A percentile compares a stretch with the other conserved stretches of the same genome.
These are phyloP conservation scores for Aspergillus awamori DNA, from an alignment of 2,329 filamentous ascomycete genomes.

Conservation along the genomic window DNA sequence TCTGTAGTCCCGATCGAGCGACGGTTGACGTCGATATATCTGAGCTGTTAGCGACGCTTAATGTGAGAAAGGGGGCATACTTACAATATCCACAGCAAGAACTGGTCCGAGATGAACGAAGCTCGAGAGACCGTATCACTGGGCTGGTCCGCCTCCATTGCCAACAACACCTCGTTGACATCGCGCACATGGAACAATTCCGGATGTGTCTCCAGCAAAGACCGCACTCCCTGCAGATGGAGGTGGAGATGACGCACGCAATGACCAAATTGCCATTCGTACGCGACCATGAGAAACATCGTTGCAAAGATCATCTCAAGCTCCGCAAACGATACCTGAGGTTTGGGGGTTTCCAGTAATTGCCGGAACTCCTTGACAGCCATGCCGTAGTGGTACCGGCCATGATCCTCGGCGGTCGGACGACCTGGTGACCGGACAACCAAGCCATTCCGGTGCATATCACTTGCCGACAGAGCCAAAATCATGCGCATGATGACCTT, in stretches of 20 bases:
- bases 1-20: slow-evolving; percentile 34
- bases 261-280: slow-evolving; percentile 42
- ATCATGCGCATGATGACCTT: slow-evolving; percentile 46
- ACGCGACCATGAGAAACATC: slow-evolving; percentile 42
- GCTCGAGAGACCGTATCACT: slow-evolving; percentile 22
- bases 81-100: slow-evolving; percentile 41
- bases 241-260: slow-evolving; percentile 39
- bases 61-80: slow-evolving; percentile 7
- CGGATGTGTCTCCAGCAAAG: slow-evolving; percentile 38
- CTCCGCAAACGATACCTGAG: slow-evolving; percentile 31
- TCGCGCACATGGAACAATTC: slow-evolving; percentile 35
- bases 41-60: slow-evolving; percentile 12
- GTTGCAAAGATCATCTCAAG: slow-evolving; percentile 40
- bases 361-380: slow-evolving; percentile 43
- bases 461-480: slow-evolving; percentile 40
- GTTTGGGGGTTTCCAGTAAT: slow-evolving; percentile 33
- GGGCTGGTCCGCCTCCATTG: slow-evolving; percentile 21
- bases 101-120: slow-evolving; percentile 41
- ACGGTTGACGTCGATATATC: slow-evolving; percentile 35
- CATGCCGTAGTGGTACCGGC: slow-evolving; percentile 38
- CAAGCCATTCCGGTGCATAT: slow-evolving; percentile 40
- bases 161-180: slow-evolving; percentile 32
- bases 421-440: slow-evolving; percentile 29
- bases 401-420: slow-evolving; percentile 35
- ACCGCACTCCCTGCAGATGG: slow-evolving; percentile 41